phyloP scores from a whole-genome alignment of 495 filamentous ascomycete species.

The Parmelia sp. region DNA sequence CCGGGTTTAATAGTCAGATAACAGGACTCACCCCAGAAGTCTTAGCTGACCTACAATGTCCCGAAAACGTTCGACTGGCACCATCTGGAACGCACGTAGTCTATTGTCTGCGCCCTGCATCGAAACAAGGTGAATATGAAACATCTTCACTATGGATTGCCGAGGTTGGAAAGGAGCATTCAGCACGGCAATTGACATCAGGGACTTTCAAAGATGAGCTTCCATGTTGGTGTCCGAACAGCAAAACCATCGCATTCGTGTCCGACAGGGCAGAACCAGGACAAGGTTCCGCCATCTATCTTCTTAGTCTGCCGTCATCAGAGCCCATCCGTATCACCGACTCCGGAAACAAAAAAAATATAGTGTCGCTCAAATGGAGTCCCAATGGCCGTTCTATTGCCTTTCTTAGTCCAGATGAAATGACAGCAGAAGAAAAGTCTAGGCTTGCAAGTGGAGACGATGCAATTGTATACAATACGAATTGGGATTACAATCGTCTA shows the following conservation, averaged over 20 bases:
- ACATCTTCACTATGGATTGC: slow-evolving; percentile 26
- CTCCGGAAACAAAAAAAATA: slow-evolving; percentile 19
- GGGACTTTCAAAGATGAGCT: slow-evolving; percentile 22
- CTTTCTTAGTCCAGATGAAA: slow-evolving; percentile 28
- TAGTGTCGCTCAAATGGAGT: slow-evolving; percentile 22
- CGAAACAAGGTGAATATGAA: slow-evolving; percentile 19
- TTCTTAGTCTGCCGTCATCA: slow-evolving; percentile 4
- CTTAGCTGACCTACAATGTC: slow-evolving; percentile 23
- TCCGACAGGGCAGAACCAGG: slow-evolving; percentile 27
- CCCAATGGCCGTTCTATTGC: slow-evolving; percentile 28
- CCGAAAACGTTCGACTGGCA: slow-evolving; percentile 21
- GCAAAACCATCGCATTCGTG: slow-evolving; percentile 24
- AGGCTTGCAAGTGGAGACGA: background rate
- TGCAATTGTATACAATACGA: slow-evolving; percentile 15
- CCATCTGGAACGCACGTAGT: slow-evolving; percentile 24
- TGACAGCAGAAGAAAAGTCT: slow-evolving; percentile 11
- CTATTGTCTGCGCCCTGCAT: slow-evolving; percentile 15
- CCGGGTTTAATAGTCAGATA: no score
- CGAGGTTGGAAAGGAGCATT: slow-evolving; percentile 21
- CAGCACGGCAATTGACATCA: slow-evolving; percentile 25
- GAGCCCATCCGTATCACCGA: slow-evolving; percentile 23
- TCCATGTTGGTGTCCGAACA: slow-evolving; percentile 20
- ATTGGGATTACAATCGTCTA: slow-evolving; percentile 20
- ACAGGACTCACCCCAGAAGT: slow-evolving; percentile 13
- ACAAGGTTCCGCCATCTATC: slow-evolving; percentile 26